A percentile compares a stretch with the other conserved stretches of the same genome.
phyloP scores from a whole-genome alignment of 2,329 filamentous ascomycete species.

The Colletotrichum tofieldiae region DNA sequence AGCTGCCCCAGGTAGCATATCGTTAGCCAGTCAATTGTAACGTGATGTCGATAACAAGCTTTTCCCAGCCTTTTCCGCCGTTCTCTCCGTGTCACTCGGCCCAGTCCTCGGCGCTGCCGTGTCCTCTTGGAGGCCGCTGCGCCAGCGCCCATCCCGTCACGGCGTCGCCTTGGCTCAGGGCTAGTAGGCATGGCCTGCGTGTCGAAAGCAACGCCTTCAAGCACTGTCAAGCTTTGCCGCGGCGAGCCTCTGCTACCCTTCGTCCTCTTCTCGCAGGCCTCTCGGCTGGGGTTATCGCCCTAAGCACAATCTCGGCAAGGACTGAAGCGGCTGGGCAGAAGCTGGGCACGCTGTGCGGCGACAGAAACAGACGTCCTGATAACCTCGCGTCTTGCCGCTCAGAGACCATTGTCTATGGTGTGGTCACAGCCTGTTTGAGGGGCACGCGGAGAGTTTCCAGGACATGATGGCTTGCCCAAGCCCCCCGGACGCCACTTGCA shows the following conservation, averaged over 20 bases:
- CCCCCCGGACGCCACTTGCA: constrained; percentile 28
- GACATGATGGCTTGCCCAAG: not conserved
- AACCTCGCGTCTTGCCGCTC: constrained; percentile 7
- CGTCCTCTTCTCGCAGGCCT: not conserved
- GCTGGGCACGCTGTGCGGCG: constrained; percentile 14
- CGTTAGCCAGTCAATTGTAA: constrained; percentile 18
- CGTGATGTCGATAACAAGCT: constrained; percentile 35
- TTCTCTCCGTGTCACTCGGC: constrained; percentile 17
- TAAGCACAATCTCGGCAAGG: not conserved
- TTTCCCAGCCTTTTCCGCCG: constrained; percentile 16
- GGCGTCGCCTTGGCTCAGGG: constrained; percentile 35
- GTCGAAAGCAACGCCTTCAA: not conserved
- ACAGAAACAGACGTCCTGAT: constrained; percentile 20
- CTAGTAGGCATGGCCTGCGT: not conserved
- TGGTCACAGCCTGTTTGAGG: not conserved
- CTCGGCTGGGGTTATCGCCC: not conserved
- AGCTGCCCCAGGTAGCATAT: not conserved
- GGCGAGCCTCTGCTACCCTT: constrained; percentile 7
- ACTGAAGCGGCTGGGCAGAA: constrained; percentile 20
- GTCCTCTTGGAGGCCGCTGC: constrained; percentile 23
- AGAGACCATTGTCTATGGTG: not conserved
- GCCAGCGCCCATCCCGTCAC: constrained; percentile 28
- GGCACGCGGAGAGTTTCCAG: constrained; percentile 18
- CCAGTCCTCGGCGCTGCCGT: constrained; percentile 31
- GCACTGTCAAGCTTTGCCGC: constrained; percentile 24